Evolutionary conservation across 1,284 basidiomycete species (phyloP), one percentile per base, ranked within the genome.

Genomic region (Melampsora americana): DNA sequence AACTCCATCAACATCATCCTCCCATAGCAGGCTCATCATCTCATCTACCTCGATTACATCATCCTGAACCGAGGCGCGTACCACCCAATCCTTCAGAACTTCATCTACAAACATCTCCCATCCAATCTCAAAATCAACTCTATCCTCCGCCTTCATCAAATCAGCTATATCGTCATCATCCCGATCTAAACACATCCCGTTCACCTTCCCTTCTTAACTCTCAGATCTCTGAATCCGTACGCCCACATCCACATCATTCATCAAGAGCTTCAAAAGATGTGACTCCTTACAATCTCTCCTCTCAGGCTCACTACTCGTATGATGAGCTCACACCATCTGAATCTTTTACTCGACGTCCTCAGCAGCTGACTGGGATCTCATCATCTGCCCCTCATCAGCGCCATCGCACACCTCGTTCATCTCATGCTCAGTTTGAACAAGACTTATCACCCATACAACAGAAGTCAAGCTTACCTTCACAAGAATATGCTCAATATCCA

Each of bases 1-100:
- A 73, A 50, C 44, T 28, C 14, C 65, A 73, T 48, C 70, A 53
- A n/a, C 42, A 18, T 5, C 69, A 64, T 20, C 69, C 46, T 50
- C 69, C 60, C 20, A 60, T 59, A 28, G 53, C 69, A 18, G 66
- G 46, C 28, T 42, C 61, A 53, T 35, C 70, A 5, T 48, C 50
- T 20, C 44, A 74, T 61, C 72, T 35, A 39, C 72, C 65, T 16
- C 64, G 65, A 12, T 65, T 74, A 23, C 65, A 74, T 48, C 72
- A 74, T 32, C 72, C 72, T 46, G 65, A 74, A 59, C 72, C 72
- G 30, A 64, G 64, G 16, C 53, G 72, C 26, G 39, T 67, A 7
- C n/a, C 64, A 59, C 48, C 23, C 12, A 48, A 66, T 59, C 72
- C 26, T 23, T 18, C 50, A 20, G 32, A 46, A 26, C 18, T 53